Base-by-base conservation (phyloP, 2,329 filamentous ascomycete genomes). In the Chrysoporthe cubensis region DNA sequence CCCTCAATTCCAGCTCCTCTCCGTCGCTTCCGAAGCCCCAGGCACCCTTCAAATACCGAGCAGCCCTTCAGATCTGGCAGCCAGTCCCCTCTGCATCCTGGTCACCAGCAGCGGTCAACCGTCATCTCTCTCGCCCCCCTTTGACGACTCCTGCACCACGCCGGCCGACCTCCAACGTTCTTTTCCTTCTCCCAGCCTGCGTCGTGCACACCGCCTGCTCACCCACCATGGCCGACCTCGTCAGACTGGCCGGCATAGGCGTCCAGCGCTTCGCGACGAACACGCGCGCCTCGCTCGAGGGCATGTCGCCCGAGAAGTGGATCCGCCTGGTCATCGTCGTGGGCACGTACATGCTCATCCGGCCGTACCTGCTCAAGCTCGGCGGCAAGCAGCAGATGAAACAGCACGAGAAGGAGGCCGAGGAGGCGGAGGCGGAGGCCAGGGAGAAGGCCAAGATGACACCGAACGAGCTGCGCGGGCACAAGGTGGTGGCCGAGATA, bases 311-410 rank as follows among this genome's bases (percentile, higher is more conserved):
- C 13, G 79, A 87, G 72, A 80, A 84, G 54, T 88, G 85, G 82
- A 84, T 96, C 73, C 91, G 92, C 60, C 84, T 96, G 67, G 79
- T 93, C 72, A 84, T 88, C 72, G 86, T 93, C 70, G 86, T 93
- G 26, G 87, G 92, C 74, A 89, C 87, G 66, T 96, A 95, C 81
- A 76, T 89, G 71, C 85, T 96, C 64, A 74, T 93, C 34, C 88
- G 93, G 0, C 92, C 92, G 0, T 93, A 93, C 76, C 78, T 94
- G 63, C 84, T 94, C 74, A 90, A 90, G 75, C 78, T 88, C 48
- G 88, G 88, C 73, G 87, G 84, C 69, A 87, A 86, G 73, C 79
- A 84, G 71, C 88, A 92, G 75, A 86, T 89, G 76, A 84, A 84
- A 74, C 83, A 90, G 75, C 83, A 91, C 75, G 88, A 90, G 73